phyloP scores from a whole-genome alignment of 352 stramenopile genomes.

The Phytopythium helicoides region DNA sequence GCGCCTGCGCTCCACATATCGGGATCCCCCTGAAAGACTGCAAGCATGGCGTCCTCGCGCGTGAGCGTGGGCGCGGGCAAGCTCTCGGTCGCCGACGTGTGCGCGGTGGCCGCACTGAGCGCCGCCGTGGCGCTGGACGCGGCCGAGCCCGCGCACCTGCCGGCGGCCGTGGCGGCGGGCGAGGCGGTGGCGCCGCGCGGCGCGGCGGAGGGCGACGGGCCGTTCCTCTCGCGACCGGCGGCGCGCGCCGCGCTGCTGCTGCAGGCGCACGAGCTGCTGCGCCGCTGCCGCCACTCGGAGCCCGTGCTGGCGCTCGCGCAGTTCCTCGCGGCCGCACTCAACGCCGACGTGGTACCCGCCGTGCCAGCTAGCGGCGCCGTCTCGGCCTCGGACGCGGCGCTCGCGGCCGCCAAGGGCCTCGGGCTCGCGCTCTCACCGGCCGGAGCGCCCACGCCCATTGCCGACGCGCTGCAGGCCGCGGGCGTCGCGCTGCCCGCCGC shows the following conservation, averaged over 20 bases:
- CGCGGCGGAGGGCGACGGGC: conserved; percentile 7
- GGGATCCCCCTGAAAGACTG: not conserved
- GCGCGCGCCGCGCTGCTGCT: conserved; percentile 38
- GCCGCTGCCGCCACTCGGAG: conserved; percentile 25
- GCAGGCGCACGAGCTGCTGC: conserved; percentile 44
- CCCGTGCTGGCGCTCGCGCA: conserved; percentile 28
- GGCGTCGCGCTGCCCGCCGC: conserved; percentile 32
- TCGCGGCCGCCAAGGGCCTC: not conserved
- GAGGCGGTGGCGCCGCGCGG: conserved; percentile 6
- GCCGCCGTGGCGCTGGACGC: conserved; percentile 41
- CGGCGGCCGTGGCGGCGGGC: conserved; percentile 9
- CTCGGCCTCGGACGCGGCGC: not conserved
- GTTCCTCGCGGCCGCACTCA: conserved; percentile 58
- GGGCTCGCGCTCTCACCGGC: not conserved
- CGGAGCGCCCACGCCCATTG: conserved; percentile 7
- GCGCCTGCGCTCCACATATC: too few relatives aligned
- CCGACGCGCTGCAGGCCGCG: conserved; percentile 17
- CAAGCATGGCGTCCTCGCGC: conserved; percentile 33
- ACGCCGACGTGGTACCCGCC: conserved; percentile 41
- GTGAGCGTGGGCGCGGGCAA: conserved; percentile 55
- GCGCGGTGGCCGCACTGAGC: conserved; percentile 46
- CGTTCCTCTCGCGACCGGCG: conserved; percentile 8
- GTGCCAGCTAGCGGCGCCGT: conserved; percentile 11
- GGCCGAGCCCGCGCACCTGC: conserved; percentile 1
- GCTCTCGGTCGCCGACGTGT: conserved; percentile 62